Conservation (phyloP, 352 stramenopile genomes). For the Phytophthora quininea region DNA sequence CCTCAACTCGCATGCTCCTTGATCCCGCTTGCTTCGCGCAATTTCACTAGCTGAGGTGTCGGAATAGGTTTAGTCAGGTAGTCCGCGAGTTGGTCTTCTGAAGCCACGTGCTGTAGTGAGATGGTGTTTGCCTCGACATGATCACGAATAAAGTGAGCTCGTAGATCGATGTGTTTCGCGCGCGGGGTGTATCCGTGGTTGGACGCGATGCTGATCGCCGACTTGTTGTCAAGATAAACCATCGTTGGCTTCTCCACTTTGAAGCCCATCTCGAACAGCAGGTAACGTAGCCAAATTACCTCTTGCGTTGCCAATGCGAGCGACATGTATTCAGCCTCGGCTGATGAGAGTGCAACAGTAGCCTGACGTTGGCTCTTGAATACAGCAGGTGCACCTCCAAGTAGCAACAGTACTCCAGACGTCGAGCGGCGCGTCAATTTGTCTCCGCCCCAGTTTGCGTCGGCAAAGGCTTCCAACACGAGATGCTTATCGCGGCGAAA, state of each 20-base stretch:
- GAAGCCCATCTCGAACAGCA: constrained; percentile 13
- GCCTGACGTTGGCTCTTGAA: constrained; percentile 29
- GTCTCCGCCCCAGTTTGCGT: constrained; percentile 32
- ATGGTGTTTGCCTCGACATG: constrained; percentile 2
- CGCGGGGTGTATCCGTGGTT: constrained; percentile 10
- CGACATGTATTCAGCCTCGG: constrained; percentile 31
- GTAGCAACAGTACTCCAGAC: constrained; percentile 21
- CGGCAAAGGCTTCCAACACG: constrained; percentile 9
- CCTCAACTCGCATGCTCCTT: constrained; percentile 17
- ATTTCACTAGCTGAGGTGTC: background rate
- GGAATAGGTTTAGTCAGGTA: constrained; percentile 11
- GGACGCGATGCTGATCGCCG: constrained; percentile 10
- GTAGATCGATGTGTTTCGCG: constrained; percentile 15
- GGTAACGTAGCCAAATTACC: constrained; percentile 2
- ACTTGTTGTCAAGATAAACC: constrained; percentile 17
- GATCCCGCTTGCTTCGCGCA: constrained; percentile 6
- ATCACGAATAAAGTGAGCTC: constrained; percentile 17
- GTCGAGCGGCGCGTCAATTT: constrained; percentile 13
- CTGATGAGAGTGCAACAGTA: constrained; percentile 19
- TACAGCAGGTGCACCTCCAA: constrained; percentile 15
- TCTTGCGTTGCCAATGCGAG: constrained; percentile 15
- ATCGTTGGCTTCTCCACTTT: background rate
- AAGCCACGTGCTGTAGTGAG: constrained; percentile 2
- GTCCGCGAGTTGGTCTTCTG: constrained; percentile 4
- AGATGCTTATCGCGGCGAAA: background rate